Evolutionary conservation across 2,329 filamentous ascomycete species (phyloP).

Genomic region (Alternaria ethzedia): DNA sequence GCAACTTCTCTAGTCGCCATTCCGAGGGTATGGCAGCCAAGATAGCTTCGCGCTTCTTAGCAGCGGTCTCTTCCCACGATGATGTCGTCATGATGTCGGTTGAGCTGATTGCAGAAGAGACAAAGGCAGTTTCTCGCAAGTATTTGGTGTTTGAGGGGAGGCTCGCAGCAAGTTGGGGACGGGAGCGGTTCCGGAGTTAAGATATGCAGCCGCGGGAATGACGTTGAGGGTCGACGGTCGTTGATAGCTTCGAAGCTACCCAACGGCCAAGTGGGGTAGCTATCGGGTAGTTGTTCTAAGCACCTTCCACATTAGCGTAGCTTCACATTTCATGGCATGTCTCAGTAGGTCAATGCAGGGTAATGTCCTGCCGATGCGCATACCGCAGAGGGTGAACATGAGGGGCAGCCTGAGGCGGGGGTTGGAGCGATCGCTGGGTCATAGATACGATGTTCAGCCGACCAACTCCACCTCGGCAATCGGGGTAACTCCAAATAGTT

Average conservation of each 20-base stretch:
- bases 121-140: not conserved
- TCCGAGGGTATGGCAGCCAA: slow-evolving; percentile 61
- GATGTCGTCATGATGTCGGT: slow-evolving; percentile 24
- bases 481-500: not conserved
- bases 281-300: not conserved
- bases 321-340: not conserved
- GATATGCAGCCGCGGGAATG: not conserved
- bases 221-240: not conserved
- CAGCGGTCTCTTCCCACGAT: slow-evolving; percentile 58
- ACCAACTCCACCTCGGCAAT: not conserved
- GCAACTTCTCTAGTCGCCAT: slow-evolving; percentile 60
- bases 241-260: slow-evolving; percentile 1
- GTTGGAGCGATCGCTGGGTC: not conserved
- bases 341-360: not conserved
- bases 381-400: not conserved
- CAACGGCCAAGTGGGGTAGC: slow-evolving; percentile 4
- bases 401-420: not conserved
- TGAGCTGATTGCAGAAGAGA: not conserved
- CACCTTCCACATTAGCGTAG: slow-evolving; percentile 1
- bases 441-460: not conserved
- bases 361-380: not conserved
- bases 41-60: slow-evolving; percentile 62
- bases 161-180: not conserved
- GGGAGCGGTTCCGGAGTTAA: not conserved
- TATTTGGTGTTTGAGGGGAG: not conserved